Percentiles rank a stretch among this genome's conserved stretches.
Evolutionary conservation across 2,329 filamentous ascomycete species (phyloP).

Genomic region (Fusarium camptoceras): DNA sequence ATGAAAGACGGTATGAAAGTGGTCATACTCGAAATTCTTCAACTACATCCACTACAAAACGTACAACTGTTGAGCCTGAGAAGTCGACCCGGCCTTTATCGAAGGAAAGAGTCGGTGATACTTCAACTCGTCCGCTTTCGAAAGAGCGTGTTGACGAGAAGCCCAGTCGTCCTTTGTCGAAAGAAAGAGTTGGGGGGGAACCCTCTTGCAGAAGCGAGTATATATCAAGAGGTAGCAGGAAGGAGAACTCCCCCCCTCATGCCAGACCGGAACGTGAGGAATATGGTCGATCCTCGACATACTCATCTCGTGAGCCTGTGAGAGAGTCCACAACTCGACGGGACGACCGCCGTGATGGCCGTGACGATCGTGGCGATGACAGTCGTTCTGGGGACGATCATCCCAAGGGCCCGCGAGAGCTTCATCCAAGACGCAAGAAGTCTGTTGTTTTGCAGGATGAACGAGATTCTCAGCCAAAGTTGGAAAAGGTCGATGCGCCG

Average conservation of each 20-base stretch:
- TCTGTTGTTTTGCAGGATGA: constrained; percentile 54
- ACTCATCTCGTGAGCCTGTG: constrained; percentile 23
- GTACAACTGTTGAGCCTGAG: constrained; percentile 46
- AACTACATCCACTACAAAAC: constrained; percentile 46
- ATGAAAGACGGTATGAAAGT: constrained; percentile 45
- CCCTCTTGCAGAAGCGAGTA: constrained; percentile 45
- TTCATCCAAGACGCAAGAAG: constrained; percentile 50
- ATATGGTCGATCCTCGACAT: constrained; percentile 23
- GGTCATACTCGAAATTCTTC: constrained; percentile 43
- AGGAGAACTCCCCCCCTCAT: constrained; percentile 49
- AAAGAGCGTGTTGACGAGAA: constrained; percentile 47
- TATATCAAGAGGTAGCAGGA: constrained; percentile 46
- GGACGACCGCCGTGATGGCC: constrained; percentile 34
- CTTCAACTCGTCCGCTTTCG: constrained; percentile 47
- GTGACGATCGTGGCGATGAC: constrained; percentile 47
- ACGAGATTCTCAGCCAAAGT: constrained; percentile 39
- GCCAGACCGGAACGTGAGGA: constrained; percentile 43
- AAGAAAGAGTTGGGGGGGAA: constrained; percentile 44
- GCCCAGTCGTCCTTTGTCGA: constrained; percentile 48
- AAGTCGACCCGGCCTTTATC: constrained; percentile 48
- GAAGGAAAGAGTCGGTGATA: constrained; percentile 47
- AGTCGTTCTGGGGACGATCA: constrained; percentile 57
- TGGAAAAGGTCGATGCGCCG: constrained; percentile 41
- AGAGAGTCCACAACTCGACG: constrained; percentile 28
- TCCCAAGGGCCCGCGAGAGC: constrained; percentile 46